Conservation (phyloP, 129 eudicot genomes). For the Lactuca saligna region DNA sequence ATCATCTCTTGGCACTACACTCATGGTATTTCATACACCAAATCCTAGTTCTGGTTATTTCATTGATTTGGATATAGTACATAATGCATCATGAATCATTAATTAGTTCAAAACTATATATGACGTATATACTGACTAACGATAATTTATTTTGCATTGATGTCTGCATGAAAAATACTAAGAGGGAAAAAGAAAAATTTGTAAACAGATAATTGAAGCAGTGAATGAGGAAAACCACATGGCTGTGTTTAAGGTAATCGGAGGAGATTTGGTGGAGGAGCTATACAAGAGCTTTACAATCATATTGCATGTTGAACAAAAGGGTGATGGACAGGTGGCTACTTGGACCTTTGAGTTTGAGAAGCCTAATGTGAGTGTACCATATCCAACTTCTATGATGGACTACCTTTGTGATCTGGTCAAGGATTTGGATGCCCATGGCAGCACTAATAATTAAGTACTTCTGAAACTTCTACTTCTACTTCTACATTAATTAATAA, state of each 20-base stretch:
- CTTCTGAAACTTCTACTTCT: not conserved
- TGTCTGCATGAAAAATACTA: not conserved
- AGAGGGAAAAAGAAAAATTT: constrained; percentile 32
- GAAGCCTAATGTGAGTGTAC: not conserved
- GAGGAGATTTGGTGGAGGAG: too few species aligned
- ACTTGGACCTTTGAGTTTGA: constrained; percentile 23
- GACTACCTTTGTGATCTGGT: constrained; percentile 24
- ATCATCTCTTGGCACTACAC: constrained; percentile 33
- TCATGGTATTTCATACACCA: constrained; percentile 5
- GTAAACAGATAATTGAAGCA: constrained; percentile 31
- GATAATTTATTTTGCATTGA: not conserved
- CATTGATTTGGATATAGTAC: too few species aligned
- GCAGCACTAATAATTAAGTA: not conserved
- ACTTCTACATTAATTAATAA: too few species aligned
- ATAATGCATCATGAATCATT: too few species aligned
- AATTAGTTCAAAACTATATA: not conserved
- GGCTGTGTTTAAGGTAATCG: constrained; percentile 23
- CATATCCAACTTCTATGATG: not conserved
- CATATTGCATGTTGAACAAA: too few species aligned
- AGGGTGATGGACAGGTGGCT: too few species aligned
- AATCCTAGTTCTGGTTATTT: too few species aligned
- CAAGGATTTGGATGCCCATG: constrained; percentile 32
- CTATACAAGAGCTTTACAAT: too few species aligned
- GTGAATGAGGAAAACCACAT: constrained; percentile 30
- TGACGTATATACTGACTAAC: not conserved